Percentiles rank a stretch among this genome's conserved stretches.
Evolutionary conservation across 129 eudicot genomes (phyloP).

Genomic region (Chrysanthemum lavandulifolium): DNA sequence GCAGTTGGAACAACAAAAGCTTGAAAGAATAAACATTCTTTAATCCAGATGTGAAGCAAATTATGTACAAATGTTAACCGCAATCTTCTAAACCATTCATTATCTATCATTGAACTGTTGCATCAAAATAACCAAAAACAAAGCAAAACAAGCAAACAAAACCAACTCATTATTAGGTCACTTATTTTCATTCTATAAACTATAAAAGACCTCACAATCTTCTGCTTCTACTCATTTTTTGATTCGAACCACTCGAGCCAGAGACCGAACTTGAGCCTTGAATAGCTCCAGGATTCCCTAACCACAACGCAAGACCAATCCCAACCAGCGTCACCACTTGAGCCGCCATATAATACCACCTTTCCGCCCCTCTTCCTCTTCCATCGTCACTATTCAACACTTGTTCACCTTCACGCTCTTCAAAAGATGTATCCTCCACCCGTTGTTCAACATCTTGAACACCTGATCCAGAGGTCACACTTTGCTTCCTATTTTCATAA

Average conservation of each 20-base stretch:
- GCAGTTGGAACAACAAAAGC: no score
- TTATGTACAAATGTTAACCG: conserved; percentile 9
- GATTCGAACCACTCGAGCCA: conserved; percentile 20
- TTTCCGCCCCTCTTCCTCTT: conserved; percentile 23
- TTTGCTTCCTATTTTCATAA: conserved; percentile 49
- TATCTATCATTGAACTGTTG: conserved; percentile 4
- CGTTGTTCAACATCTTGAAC: conserved; percentile 33
- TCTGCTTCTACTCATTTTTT: conserved; percentile 52
- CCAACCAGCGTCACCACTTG: conserved; percentile 75
- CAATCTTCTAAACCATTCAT: conserved; percentile 20
- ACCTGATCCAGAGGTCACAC: conserved; percentile 9
- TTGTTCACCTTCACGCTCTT: conserved; percentile 30
- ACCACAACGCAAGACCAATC: conserved; percentile 67
- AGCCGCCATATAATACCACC: conserved; percentile 73
- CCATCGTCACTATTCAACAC: conserved; percentile 14
- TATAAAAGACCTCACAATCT: conserved; percentile 75
- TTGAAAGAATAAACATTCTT: no score
- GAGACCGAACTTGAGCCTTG: background rate
- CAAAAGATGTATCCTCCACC: conserved; percentile 31
- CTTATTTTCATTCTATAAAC: background rate
- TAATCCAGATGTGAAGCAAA: background rate
- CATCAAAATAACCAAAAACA: conserved; percentile 17
- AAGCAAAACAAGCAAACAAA: conserved; percentile 9
- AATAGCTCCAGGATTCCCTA: conserved; percentile 48
- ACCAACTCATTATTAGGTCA: conserved; percentile 23